Base-by-base conservation (phyloP, 768 basidiomycete genomes). In the Pleurotus pulmonarius region DNA sequence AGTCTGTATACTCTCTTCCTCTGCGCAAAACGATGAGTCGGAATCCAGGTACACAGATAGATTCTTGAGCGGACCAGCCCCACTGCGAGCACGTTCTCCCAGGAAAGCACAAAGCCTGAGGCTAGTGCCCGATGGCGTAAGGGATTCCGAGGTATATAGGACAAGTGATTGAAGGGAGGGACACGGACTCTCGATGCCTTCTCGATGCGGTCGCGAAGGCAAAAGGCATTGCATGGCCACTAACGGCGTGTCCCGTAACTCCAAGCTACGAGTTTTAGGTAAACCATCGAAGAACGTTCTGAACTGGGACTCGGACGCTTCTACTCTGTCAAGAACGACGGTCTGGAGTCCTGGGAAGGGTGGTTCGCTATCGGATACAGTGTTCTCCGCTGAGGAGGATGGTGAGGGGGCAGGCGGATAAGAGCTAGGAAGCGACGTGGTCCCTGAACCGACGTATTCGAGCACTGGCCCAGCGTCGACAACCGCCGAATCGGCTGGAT, bases 381-480 rank as follows among this genome's bases (percentile, higher is more conserved):
- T 38, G 29, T 41, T 56, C 39, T 24, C 40, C 9, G 15, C 56
- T 57, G 20, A 51, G 20, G 40, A 52, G 51, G n/a, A 53, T 57
- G 26, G 55, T 55, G 34, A 57, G 63, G n/a, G 57, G 41, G 56
- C 56, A 43, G 38, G 60, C 40, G 64, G 48, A 59, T 55, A 55
- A 41, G 51, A 60, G 51, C 58, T 58, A 45, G 64, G 60, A 56
- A 63, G 66, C 46, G 39, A 40, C n/a, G 38, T 40, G 13, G 18
- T 18, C 4, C 72, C 69, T n/a, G 73, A 72, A 1, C 68, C 74
- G 39, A 73, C 60, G 64, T 73, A 75, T 47, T 65, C 63, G 16
- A 77, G 64, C 20, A 83, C 63, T 49, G 65, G 66, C 22, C 69
- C 66, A 1, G 71, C 75, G 56, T 82, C 75, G 46, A 76, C 64